phyloP scores from a whole-genome alignment of 106 monocot genomes.

The Allium cepa region DNA sequence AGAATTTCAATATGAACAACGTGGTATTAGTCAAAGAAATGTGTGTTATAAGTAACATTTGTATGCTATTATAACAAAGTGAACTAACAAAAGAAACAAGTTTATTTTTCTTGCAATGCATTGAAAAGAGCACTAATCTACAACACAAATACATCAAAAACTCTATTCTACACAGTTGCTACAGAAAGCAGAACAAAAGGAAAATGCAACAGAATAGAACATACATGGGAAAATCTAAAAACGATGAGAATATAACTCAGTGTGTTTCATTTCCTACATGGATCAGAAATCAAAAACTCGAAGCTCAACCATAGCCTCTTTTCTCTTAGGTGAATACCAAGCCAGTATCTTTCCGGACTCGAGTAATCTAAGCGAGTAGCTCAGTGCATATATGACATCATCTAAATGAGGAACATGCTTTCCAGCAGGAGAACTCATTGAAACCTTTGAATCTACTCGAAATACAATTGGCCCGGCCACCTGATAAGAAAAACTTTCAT shows the following conservation, averaged over 20 bases:
- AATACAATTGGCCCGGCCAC: constrained; percentile 70
- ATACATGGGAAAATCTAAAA: no score
- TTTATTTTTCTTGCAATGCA: no score
- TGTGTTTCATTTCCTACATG: background rate
- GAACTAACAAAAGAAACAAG: no score
- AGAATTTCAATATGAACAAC: no score
- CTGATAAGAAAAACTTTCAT: constrained; percentile 14
- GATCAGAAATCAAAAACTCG: constrained; percentile 61
- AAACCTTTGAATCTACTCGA: constrained; percentile 51
- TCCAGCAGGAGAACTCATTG: constrained; percentile 32
- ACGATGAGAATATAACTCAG: background rate
- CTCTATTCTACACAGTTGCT: background rate
- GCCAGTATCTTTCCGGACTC: constrained; percentile 77
- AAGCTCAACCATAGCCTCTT: constrained; percentile 83
- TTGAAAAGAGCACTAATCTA: background rate
- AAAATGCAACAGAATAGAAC: background rate
- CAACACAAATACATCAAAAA: background rate
- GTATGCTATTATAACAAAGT: no score
- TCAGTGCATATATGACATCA: constrained; percentile 55
- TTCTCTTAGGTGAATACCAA: constrained; percentile 81
- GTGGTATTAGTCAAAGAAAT: no score
- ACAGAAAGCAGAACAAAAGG: background rate
- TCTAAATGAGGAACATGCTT: constrained; percentile 40
- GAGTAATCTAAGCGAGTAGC: constrained; percentile 60
- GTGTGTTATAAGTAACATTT: no score